Conservation (phyloP, 352 stramenopile genomes). For the Sclerospora graminicola region DNA sequence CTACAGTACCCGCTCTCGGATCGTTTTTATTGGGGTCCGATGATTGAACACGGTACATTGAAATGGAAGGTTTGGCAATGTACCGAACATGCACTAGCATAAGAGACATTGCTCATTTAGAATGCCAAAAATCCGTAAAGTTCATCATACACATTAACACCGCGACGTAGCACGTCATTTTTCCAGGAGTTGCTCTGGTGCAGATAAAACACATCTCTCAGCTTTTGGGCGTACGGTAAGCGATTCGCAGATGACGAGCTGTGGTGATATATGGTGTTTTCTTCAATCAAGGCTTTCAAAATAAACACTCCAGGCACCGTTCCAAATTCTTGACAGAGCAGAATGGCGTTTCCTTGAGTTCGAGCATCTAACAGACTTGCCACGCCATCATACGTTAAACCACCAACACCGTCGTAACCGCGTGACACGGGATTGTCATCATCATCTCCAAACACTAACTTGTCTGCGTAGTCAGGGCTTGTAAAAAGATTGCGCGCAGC, state of each 20-base stretch:
- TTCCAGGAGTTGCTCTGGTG: constrained; percentile 62
- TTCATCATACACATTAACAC: constrained; percentile 36
- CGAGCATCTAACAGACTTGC: constrained; percentile 14
- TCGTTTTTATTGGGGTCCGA: no score
- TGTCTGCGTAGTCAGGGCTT: constrained; percentile 15
- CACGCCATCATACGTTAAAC: constrained; percentile 34
- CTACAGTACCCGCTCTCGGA: no score
- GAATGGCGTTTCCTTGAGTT: constrained; percentile 18
- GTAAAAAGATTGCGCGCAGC: constrained; percentile 22
- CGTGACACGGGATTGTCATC: constrained; percentile 25
- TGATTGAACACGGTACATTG: no score
- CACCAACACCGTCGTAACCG: constrained; percentile 45
- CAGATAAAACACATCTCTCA: constrained; percentile 73
- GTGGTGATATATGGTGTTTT: constrained; percentile 53
- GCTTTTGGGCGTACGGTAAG: constrained; percentile 45
- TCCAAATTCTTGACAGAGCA: constrained; percentile 64
- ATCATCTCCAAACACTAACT: constrained; percentile 23
- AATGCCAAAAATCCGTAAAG: constrained; percentile 18
- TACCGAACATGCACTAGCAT: no score
- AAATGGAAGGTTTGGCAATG: no score
- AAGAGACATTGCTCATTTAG: no score
- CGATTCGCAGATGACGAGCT: constrained; percentile 23
- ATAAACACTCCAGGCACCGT: constrained; percentile 48
- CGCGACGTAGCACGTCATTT: constrained; percentile 35
- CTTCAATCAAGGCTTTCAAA: constrained; percentile 43